Base-by-base conservation (phyloP, 1,139 yeast genomes). In the Taphrina communis region DNA sequence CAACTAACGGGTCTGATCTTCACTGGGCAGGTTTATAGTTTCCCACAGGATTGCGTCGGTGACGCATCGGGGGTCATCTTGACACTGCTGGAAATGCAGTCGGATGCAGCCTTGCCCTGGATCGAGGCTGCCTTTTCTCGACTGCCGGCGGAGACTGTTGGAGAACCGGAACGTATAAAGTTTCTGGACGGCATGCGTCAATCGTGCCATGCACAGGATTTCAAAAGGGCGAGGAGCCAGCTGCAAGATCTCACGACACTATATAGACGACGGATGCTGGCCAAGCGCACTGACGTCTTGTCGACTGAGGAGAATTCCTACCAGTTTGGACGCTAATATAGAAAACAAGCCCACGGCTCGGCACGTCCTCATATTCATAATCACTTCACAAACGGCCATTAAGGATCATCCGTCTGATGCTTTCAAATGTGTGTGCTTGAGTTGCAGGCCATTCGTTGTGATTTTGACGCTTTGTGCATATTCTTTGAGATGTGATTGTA, bases 61-160 rank as follows among this genome's bases (percentile, higher is more conserved):
- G 97, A 91, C 74, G 90, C 94, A 0, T 88, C 89, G 71, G 93
- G 90, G 72, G 82, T 91, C 71, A 78, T 91, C 42, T 82, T 90
- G 60, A 87, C 89, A 74, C 78, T 88, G n/a, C 81, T 89, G 72
- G 81, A 86, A 69, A 81, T 90, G 56, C 81, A 84, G 14, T 82
- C 84, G 5, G 75, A 77, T 51, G 76, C 80, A 8, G 82, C 87
- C 1, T 75, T 87, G 9, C 77, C 77, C 38, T 90, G 97, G 96
- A 76, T 92, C 51, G 82, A 83, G 69, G 78, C 80, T 56, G 85
- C 89, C 1, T 79, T 88, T 42, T 78, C 80, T 46, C 76, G 80
- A 25, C 82, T 93, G 67, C 90, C 90, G 1, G 78, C 76, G 1
- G 83, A 82, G 17, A 82, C 89, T 50, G 90, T 89, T 14, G 84